These are phyloP conservation scores for Saitozyma sp. DNA, from an alignment of 768 basidiomycete species.

Conservation along the genomic window DNA sequence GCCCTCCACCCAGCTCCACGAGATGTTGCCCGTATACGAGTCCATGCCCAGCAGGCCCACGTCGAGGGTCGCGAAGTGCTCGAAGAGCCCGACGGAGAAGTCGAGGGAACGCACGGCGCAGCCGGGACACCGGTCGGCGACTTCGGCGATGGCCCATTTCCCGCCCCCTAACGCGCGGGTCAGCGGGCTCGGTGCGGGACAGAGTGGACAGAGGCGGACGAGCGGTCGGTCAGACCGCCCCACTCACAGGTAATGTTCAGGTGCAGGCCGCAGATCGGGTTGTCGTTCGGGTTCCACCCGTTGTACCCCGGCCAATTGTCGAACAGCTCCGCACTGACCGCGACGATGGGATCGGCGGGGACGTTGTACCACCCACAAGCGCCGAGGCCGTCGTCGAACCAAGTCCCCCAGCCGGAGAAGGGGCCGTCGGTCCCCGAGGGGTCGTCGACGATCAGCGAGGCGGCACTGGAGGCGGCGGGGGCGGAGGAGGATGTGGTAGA, in stretches of 20 bases:
- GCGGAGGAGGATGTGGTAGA: conserved; percentile 10
- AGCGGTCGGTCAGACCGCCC: background rate
- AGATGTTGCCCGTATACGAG: conserved; percentile 30
- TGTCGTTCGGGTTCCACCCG: conserved; percentile 41
- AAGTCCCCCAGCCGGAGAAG: conserved; percentile 45
- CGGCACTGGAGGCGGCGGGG: conserved; percentile 6
- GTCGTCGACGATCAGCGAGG: conserved; percentile 18
- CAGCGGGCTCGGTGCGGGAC: background rate
- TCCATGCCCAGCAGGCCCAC: conserved; percentile 27
- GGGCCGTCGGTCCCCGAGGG: conserved; percentile 34
- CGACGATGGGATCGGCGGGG: conserved; percentile 36
- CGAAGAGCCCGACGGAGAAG: conserved; percentile 37
- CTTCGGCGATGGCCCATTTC: conserved; percentile 27
- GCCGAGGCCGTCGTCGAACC: conserved; percentile 36
- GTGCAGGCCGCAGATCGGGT: conserved; percentile 41
- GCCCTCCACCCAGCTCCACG: conserved; percentile 30
- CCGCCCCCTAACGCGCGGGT: conserved; percentile 21
- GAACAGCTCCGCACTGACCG: conserved; percentile 33
- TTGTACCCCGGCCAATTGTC: conserved; percentile 43
- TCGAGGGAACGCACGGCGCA: conserved; percentile 42
- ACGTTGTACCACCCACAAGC: conserved; percentile 37
- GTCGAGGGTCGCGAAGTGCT: conserved; percentile 29
- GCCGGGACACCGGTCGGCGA: conserved; percentile 40
- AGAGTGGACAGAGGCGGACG: background rate
- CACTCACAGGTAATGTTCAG: conserved; percentile 35